A percentile compares a stretch with the other conserved stretches of the same genome.
These are phyloP conservation scores for Ogataea angusta DNA, from an alignment of 805 yeast genomes.

Conservation along the genomic window DNA sequence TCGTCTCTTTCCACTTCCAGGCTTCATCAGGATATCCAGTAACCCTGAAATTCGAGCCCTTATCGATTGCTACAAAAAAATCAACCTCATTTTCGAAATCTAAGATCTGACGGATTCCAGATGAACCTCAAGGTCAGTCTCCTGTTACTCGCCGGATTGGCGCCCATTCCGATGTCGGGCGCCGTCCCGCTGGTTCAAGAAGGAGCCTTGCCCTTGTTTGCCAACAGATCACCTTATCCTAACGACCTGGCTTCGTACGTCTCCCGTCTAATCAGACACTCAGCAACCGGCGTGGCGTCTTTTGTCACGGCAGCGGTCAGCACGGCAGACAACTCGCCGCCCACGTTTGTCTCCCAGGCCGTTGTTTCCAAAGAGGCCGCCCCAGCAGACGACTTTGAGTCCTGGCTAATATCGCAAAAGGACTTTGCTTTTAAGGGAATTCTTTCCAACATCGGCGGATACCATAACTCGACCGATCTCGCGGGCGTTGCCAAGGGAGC, in stretches of 20 bases:
- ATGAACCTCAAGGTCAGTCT: background rate
- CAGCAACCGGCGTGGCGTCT: conserved; percentile 13
- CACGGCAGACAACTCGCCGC: background rate
- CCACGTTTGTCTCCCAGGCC: conserved; percentile 16
- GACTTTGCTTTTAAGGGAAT: conserved; percentile 43
- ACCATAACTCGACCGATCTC: conserved; percentile 28
- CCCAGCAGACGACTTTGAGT: conserved; percentile 38
- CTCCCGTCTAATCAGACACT: conserved; percentile 5
- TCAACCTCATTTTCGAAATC: background rate
- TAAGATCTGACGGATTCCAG: background rate
- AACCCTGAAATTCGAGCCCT: background rate
- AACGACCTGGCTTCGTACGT: conserved; percentile 7
- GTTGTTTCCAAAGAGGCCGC: conserved; percentile 23
- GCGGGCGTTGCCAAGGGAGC: conserved; percentile 58
- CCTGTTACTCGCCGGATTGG: conserved; percentile 1
- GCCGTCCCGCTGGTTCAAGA: conserved; percentile 13
- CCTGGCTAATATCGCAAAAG: conserved; percentile 47
- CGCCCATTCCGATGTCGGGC: conserved; percentile 2
- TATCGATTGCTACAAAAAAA: conserved; percentile 1
- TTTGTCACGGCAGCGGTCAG: background rate
- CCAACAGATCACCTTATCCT: background rate
- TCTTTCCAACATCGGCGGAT: conserved; percentile 55
- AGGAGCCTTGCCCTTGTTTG: background rate
- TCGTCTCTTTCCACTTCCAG: background rate
- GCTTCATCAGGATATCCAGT: background rate